Evolutionary conservation across 176 grass and related monocot species (phyloP).

Genomic region (Alopecurus myosuroides): DNA sequence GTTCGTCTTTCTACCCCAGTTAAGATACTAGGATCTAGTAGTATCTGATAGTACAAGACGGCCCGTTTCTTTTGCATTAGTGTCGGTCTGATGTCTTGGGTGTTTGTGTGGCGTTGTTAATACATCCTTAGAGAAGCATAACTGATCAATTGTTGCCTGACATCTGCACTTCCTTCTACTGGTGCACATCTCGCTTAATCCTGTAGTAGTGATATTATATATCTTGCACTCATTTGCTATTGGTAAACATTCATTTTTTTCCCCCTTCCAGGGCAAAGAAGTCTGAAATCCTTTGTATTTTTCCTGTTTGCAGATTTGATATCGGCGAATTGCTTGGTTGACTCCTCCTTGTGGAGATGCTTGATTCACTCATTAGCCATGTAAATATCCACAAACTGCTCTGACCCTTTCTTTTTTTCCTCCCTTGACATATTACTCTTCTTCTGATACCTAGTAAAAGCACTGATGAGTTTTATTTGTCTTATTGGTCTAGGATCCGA

Average conservation of each 20-base stretch:
- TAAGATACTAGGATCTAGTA: background rate
- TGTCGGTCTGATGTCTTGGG: background rate
- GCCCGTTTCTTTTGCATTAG: background rate
- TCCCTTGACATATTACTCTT: background rate
- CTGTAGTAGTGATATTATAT: background rate
- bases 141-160: background rate
- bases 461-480: background rate
- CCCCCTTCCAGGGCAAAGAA: background rate
- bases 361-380: conserved; percentile 8
- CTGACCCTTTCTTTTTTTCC: background rate
- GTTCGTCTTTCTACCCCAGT: background rate
- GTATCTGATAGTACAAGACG: background rate
- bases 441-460: background rate
- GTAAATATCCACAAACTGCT: background rate
- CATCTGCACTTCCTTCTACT: background rate
- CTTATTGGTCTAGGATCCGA: conserved; percentile 24
- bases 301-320: conserved; percentile 10
- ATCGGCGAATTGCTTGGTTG: background rate
- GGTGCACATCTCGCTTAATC: background rate
- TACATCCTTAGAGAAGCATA: background rate
- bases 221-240: background rate
- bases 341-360: conserved; percentile 2
- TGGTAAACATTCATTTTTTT: background rate
- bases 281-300: background rate
- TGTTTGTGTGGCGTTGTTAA: background rate